Evolutionary conservation across 1,284 basidiomycete species (phyloP).

Genomic region (Microbotryum saponariae): DNA sequence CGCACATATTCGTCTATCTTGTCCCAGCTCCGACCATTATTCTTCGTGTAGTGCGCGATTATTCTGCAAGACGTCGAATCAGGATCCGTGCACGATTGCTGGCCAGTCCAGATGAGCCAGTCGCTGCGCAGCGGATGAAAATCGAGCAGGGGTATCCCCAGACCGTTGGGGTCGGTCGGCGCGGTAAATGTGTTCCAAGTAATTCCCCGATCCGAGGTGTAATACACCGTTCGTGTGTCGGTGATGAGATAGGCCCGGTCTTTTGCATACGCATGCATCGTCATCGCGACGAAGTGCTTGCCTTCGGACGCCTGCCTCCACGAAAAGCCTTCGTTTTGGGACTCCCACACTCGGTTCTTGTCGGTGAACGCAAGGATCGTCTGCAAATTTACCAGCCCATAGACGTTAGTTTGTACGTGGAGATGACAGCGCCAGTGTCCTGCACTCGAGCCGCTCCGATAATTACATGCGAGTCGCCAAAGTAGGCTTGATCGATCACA

Average conservation of each 20-base stretch:
- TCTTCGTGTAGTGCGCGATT: conserved; percentile 61
- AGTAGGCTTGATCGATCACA: conserved; percentile 75
- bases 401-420: background rate
- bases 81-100: conserved; percentile 53
- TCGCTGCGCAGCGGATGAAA: conserved; percentile 81
- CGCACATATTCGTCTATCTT: conserved; percentile 77
- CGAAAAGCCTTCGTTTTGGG: conserved; percentile 84
- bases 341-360: conserved; percentile 81
- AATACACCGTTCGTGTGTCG: conserved; percentile 55
- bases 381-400: conserved; percentile 44
- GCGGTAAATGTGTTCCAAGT: conserved; percentile 59
- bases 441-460: conserved; percentile 22
- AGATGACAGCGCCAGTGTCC: background rate
- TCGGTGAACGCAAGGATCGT: conserved; percentile 74
- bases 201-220: conserved; percentile 69
- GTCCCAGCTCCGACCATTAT: conserved; percentile 72
- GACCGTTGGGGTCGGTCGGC: conserved; percentile 67
- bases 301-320: conserved; percentile 55
- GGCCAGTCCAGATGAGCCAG: conserved; percentile 82
- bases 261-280: conserved; percentile 68
- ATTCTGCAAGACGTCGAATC: conserved; percentile 54
- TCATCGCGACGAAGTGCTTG: conserved; percentile 58
- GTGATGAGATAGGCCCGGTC: conserved; percentile 89
- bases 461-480: conserved; percentile 58
- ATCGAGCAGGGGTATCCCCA: conserved; percentile 66